A percentile compares a stretch with the other conserved stretches of the same genome.
Conservation (phyloP, 2,329 filamentous ascomycete genomes). For the Purpureocillium takamizusanense region DNA sequence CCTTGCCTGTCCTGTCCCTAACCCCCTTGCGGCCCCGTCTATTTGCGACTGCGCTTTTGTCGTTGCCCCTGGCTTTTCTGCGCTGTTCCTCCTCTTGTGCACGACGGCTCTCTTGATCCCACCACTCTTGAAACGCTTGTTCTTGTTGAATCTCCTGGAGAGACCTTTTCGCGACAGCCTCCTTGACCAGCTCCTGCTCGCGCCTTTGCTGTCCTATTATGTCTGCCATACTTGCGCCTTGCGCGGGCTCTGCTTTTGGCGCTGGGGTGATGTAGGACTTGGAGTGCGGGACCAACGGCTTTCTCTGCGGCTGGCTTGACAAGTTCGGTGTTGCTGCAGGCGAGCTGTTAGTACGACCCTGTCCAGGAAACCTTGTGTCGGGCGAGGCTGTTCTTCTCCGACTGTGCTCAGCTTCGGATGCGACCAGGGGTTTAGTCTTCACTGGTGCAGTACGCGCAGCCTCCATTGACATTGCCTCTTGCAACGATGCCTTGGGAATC, state of each 20-base stretch:
- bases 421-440: constrained; percentile 31
- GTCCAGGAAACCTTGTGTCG: constrained; percentile 54
- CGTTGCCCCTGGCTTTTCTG: constrained; percentile 30
- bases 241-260: constrained; percentile 51
- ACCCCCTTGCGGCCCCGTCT: no score
- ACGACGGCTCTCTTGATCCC: constrained; percentile 74
- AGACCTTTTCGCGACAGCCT: constrained; percentile 79
- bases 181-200: constrained; percentile 74
- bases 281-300: constrained; percentile 47
- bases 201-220: constrained; percentile 82
- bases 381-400: constrained; percentile 46
- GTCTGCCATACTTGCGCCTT: constrained; percentile 71
- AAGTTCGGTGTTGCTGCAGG: constrained; percentile 16
- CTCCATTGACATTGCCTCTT: constrained; percentile 33
- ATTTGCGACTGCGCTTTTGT: constrained; percentile 11
- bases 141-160: constrained; percentile 94
- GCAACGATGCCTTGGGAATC: constrained; percentile 39
- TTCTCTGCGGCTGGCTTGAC: constrained; percentile 20
- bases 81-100: constrained; percentile 54
- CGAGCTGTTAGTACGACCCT: constrained; percentile 32
- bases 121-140: constrained; percentile 95
- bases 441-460: constrained; percentile 17
- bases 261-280: constrained; percentile 50
- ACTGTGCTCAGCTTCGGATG: constrained; percentile 29
- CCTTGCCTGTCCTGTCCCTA: no score